phyloP scores from a whole-genome alignment of 257 asterid species.

The Eustoma russellianum region DNA sequence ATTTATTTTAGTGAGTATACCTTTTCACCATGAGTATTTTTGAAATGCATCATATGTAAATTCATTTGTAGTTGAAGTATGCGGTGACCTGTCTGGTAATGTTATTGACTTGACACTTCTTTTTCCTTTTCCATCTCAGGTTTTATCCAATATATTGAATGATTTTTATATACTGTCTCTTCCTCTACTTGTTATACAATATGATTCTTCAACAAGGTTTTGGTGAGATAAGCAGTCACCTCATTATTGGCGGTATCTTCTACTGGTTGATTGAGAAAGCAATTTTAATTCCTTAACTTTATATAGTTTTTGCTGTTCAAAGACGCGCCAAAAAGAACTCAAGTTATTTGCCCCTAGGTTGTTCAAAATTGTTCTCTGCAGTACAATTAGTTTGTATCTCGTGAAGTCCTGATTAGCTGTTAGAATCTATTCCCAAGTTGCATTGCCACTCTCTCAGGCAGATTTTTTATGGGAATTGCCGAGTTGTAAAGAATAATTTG shows the following conservation, averaged over 20 bases:
- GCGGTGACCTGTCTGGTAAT: background rate
- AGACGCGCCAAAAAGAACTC: too few species aligned
- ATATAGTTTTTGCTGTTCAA: too few species aligned
- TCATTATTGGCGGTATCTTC: background rate
- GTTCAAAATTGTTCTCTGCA: too few species aligned
- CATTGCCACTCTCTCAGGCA: too few species aligned
- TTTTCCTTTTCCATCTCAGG: background rate
- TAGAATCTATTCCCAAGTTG: too few species aligned
- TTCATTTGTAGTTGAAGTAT: background rate
- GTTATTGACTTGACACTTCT: background rate
- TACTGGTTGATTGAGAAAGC: background rate
- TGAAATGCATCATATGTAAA: background rate
- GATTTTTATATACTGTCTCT: background rate
- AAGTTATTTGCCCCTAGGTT: too few species aligned
- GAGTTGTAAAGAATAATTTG: too few species aligned
- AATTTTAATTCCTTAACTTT: too few species aligned
- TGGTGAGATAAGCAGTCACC: background rate
- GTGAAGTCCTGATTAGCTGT: too few species aligned
- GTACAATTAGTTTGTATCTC: too few species aligned
- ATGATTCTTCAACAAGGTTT: background rate
- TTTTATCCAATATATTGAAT: background rate
- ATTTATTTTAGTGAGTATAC: constrained; percentile 40
- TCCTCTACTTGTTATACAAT: background rate
- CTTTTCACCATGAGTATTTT: background rate
- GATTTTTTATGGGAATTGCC: too few species aligned